These are phyloP conservation scores for Epichloe aotearoae DNA, from an alignment of 2,329 filamentous ascomycete species.

Conservation along the genomic window DNA sequence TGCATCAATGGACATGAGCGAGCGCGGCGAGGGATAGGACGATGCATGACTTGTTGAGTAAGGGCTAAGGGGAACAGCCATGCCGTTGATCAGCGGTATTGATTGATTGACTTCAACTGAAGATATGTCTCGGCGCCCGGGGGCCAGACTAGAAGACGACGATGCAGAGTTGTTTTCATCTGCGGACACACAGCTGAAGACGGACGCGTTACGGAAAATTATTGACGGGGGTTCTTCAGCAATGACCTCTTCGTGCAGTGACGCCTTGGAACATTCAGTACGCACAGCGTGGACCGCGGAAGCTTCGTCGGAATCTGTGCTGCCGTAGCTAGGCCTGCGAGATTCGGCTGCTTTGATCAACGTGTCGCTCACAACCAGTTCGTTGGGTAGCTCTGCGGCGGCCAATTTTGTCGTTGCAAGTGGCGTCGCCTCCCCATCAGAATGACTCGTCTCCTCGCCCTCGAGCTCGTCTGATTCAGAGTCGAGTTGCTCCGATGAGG, in stretches of 20 bases:
- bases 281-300: constrained; percentile 21
- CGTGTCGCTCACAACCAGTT: constrained; percentile 4
- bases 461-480: not conserved
- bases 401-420: constrained; percentile 12
- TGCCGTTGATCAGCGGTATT: constrained; percentile 26
- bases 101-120: constrained; percentile 38
- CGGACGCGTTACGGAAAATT: constrained; percentile 26
- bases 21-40: constrained; percentile 51
- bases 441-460: constrained; percentile 25
- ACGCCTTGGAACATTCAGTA: constrained; percentile 35
- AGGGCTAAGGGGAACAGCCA: constrained; percentile 44
- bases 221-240: constrained; percentile 30
- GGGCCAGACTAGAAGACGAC: constrained; percentile 30
- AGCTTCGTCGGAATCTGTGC: constrained; percentile 25
- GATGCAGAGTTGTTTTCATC: constrained; percentile 28
- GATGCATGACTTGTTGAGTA: constrained; percentile 51
- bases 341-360: constrained; percentile 11
- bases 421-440: constrained; percentile 25
- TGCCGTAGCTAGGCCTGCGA: constrained; percentile 32
- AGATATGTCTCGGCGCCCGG: constrained; percentile 31
- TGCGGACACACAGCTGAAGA: constrained; percentile 17
- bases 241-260: constrained; percentile 38
- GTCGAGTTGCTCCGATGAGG: constrained; percentile 6
- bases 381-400: not conserved
- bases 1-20: constrained; percentile 55